A percentile compares a stretch with the other conserved stretches of the same genome.
phyloP scores from a whole-genome alignment of 805 yeast species.

The Candida maris region DNA sequence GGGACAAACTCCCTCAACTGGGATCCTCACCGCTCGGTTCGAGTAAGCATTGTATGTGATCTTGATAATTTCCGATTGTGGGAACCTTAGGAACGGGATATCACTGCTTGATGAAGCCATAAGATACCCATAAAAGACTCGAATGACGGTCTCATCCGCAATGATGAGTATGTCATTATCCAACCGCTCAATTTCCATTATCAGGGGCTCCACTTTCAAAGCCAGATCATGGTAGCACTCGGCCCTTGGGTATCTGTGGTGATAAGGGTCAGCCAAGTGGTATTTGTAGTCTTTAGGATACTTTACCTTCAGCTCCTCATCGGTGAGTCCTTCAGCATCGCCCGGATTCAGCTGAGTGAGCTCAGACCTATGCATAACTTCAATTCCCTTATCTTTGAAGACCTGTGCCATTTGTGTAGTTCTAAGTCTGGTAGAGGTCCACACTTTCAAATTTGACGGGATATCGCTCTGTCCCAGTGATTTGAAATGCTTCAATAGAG shows the following conservation, averaged over 20 bases:
- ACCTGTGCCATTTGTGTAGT: slow-evolving; percentile 75
- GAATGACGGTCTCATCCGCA: slow-evolving; percentile 87
- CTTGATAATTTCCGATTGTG: slow-evolving; percentile 81
- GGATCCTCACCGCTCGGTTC: slow-evolving; percentile 57
- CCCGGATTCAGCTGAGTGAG: slow-evolving; percentile 90
- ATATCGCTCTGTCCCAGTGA: slow-evolving; percentile 20
- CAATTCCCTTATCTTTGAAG: slow-evolving; percentile 60
- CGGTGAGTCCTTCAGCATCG: slow-evolving; percentile 65
- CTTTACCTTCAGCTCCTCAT: slow-evolving; percentile 51
- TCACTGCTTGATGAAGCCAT: slow-evolving; percentile 89
- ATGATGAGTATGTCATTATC: slow-evolving; percentile 82
- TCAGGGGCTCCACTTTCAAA: slow-evolving; percentile 85
- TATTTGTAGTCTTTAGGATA: slow-evolving; percentile 70
- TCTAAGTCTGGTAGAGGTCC: slow-evolving; percentile 90
- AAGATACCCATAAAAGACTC: slow-evolving; percentile 89
- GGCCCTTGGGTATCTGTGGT: slow-evolving; percentile 85
- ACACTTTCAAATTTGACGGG: slow-evolving; percentile 57
- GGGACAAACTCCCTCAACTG: slow-evolving; percentile 7
- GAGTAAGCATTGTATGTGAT: slow-evolving; percentile 83
- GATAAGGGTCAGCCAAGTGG: slow-evolving; percentile 78
- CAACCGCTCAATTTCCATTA: slow-evolving; percentile 91
- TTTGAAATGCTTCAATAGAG: slow-evolving; percentile 41
- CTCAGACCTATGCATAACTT: slow-evolving; percentile 73
- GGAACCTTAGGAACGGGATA: slow-evolving; percentile 75
- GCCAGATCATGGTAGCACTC: slow-evolving; percentile 97